phyloP scores from a whole-genome alignment of 1,139 yeast species.

The Scheffersomyces quercinus region DNA sequence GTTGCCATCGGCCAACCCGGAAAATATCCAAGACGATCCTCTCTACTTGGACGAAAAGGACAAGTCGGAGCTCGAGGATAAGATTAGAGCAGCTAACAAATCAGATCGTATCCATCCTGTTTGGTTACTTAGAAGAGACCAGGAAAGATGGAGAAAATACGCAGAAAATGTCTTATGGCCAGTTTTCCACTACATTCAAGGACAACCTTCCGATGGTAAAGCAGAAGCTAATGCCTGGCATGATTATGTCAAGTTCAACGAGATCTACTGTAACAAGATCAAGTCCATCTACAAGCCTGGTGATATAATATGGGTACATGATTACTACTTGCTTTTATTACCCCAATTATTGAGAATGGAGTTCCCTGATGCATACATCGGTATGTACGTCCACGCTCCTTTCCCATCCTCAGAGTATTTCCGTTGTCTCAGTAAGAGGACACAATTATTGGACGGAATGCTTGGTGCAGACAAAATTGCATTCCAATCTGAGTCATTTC shows the following conservation, averaged over 20 bases:
- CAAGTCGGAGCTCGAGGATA: constrained; percentile 46
- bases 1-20: constrained; percentile 13
- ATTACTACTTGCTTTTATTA: constrained; percentile 77
- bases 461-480: constrained; percentile 85
- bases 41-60: constrained; percentile 60
- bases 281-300: constrained; percentile 78
- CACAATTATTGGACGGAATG: constrained; percentile 83
- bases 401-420: constrained; percentile 97
- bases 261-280: constrained; percentile 81
- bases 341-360: constrained; percentile 88
- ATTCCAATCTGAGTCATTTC: constrained; percentile 83
- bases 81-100: constrained; percentile 44
- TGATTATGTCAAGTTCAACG: constrained; percentile 87
- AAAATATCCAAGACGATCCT: constrained; percentile 53
- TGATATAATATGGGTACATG: constrained; percentile 94
- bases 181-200: constrained; percentile 86
- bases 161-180: constrained; percentile 96
- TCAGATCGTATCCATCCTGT: constrained; percentile 72
- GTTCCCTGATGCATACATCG: constrained; percentile 77
- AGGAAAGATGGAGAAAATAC: constrained; percentile 79
- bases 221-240: constrained; percentile 84
- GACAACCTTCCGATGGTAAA: constrained; percentile 61
- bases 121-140: constrained; percentile 77
- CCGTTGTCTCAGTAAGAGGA: constrained; percentile 81
- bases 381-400: constrained; percentile 83